Evolutionary conservation across 1,139 yeast genomes (phyloP), one percentile per base, ranked within the genome.

Genomic region (Pichia sp.): DNA sequence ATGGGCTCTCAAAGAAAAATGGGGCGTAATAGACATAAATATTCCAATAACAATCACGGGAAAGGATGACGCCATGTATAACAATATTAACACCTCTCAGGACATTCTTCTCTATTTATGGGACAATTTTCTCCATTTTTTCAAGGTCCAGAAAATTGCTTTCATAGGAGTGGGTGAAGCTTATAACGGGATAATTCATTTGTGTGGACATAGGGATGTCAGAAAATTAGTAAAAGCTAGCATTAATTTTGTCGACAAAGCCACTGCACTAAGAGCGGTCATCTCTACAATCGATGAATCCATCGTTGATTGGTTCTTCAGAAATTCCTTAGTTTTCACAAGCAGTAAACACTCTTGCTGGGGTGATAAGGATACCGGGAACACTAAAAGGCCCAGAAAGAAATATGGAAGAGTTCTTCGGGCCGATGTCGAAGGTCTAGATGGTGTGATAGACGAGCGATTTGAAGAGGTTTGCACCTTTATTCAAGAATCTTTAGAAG

Each of bases 111-210:
- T 87, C 19, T 88, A 88, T 66, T 66, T 93, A 26, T 93, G 98
- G 97, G 98, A 93, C 68, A 89, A 90, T 66, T 90, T 90, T 65
- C 72, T 93, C 53, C 83, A 87, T 51, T 87, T 85, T 67, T 89
- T 89, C 66, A 74, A 81, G 54, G 80, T 89, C 52, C 75, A 81
- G 49, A 87, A 87, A 61, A 69, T 95, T 50, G 85, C 90, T 0
- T 84, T 93, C 66, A 79, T 92, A 42, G 98, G 98, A 2, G 81
- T 87, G 59, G 99, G 99, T 44, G 96, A 90, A 59, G 84, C 97
- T 0, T 88, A 89, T 65, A 85, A 89, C 52, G 89, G 97, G 1
- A 79, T 92, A 46, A 95, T 92, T 2, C 95, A 92, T 70, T 73
- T 93, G 38, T 81, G 87, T 53, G 97, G 97, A 5, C 96, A 92